phyloP scores from a whole-genome alignment of 176 grass and related monocot species.

The bread wheat (Triticum aestivum) region DNA sequence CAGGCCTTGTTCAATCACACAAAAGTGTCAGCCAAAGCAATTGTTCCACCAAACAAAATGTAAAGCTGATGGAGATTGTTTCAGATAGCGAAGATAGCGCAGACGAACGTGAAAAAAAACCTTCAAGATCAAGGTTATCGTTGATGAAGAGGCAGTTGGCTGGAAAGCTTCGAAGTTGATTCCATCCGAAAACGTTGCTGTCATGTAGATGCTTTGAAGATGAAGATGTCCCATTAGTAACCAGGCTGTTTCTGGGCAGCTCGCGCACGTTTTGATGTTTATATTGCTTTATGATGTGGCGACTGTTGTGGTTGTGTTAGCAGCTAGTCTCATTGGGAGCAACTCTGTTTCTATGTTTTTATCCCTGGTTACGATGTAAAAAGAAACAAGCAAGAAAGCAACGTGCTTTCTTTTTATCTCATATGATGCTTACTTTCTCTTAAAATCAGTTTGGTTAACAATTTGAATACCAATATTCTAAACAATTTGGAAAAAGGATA shows the following conservation, averaged over 20 bases:
- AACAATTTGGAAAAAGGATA: background rate
- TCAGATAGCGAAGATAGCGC: constrained; percentile 87
- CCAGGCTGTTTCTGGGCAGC: background rate
- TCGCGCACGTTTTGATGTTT: constrained; percentile 4
- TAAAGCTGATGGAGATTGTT: constrained; percentile 41
- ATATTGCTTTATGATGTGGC: background rate
- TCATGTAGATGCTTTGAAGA: background rate
- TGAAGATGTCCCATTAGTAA: background rate
- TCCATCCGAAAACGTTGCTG: background rate
- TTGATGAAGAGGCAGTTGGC: constrained; percentile 38
- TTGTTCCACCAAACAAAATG: constrained; percentile 9
- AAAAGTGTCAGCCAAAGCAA: constrained; percentile 16
- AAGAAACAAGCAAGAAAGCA: no score
- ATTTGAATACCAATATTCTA: background rate
- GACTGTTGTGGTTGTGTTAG: background rate
- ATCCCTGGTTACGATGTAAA: no score
- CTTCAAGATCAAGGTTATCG: constrained; percentile 60
- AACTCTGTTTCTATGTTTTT: background rate
- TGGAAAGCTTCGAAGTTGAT: constrained; percentile 33
- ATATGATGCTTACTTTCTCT: no score
- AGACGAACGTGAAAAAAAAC: constrained; percentile 50
- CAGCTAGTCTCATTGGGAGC: background rate
- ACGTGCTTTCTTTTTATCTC: no score
- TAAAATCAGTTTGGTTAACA: background rate
- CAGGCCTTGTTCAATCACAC: constrained; percentile 2